phyloP scores from a whole-genome alignment of 225 moss, liverwort and hornwort species.

The Physcomitrium patens region DNA sequence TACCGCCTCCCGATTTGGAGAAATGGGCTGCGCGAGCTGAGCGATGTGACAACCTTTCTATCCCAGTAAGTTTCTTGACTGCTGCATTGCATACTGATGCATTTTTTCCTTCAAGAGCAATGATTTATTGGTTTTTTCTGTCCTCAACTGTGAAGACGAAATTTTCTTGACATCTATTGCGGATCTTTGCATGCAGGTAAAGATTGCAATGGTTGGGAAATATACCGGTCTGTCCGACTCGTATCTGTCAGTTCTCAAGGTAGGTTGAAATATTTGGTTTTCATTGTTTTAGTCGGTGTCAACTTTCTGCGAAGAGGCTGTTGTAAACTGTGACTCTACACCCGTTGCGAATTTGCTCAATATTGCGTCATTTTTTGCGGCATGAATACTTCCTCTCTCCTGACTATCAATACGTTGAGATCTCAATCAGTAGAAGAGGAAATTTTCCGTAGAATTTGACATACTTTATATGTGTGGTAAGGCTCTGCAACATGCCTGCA shows the following conservation, averaged over 20 bases:
- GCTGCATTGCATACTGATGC: background rate
- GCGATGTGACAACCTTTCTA: conserved; percentile 48
- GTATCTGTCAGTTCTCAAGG: conserved; percentile 76
- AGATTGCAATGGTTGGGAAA: conserved; percentile 78
- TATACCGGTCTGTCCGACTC: conserved; percentile 77
- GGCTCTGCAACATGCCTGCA: conserved; percentile 80
- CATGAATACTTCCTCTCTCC: background rate
- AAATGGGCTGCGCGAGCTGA: conserved; percentile 46
- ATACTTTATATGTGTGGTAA: conserved; percentile 29
- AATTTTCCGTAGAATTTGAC: background rate
- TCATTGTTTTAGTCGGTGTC: background rate
- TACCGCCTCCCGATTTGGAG: conserved; percentile 48
- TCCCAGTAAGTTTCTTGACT: conserved; percentile 30
- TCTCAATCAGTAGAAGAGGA: background rate
- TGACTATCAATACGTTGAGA: background rate
- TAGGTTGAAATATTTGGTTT: conserved; percentile 20
- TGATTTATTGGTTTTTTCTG: background rate
- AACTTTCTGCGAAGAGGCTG: background rate
- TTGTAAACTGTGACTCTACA: background rate
- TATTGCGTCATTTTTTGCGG: background rate
- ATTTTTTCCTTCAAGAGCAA: background rate
- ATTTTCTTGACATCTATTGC: conserved; percentile 7
- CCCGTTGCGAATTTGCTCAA: background rate
- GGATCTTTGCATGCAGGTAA: conserved; percentile 43
- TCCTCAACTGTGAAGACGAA: background rate